phyloP scores from a whole-genome alignment of 176 grass and related monocot genomes.

The Musa schizocarpa region DNA sequence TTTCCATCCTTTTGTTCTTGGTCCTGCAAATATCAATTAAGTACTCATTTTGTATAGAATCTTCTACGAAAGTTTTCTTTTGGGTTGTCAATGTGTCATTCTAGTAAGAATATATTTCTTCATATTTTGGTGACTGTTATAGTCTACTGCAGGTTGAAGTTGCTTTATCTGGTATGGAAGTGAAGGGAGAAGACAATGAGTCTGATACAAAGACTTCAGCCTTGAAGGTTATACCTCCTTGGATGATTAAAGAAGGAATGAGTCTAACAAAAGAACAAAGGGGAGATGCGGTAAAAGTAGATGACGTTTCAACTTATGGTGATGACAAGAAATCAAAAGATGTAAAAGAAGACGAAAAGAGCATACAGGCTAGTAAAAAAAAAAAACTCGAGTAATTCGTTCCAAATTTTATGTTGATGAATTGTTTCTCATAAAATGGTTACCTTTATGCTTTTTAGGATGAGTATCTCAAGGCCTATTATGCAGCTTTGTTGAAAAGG shows the following conservation, averaged over 20 bases:
- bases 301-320: slow-evolving; percentile 30
- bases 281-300: slow-evolving; percentile 41
- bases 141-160: slow-evolving; percentile 59
- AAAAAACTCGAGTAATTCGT: neutral
- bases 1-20: no score
- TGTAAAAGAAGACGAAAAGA: slow-evolving; percentile 59
- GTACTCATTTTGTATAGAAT: neutral
- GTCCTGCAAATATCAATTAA: neutral
- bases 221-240: slow-evolving; percentile 71
- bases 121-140: neutral
- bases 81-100: neutral
- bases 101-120: neutral
- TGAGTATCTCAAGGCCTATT: slow-evolving; percentile 82
- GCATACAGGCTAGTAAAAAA: slow-evolving; percentile 34
- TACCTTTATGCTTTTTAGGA: slow-evolving; percentile 32
- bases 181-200: slow-evolving; percentile 56
- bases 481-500: slow-evolving; percentile 52
- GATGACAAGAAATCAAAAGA: slow-evolving; percentile 62
- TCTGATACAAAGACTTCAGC: slow-evolving; percentile 36
- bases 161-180: slow-evolving; percentile 39
- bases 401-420: neutral
- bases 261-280: slow-evolving; percentile 93
- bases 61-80: neutral
- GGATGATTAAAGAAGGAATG: slow-evolving; percentile 96
- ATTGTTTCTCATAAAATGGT: neutral